Percentiles rank a stretch among this genome's conserved stretches.
These are phyloP conservation scores for Erythrophleum ivorense DNA, from an alignment of 331 rosid species.

Conservation along the genomic window DNA sequence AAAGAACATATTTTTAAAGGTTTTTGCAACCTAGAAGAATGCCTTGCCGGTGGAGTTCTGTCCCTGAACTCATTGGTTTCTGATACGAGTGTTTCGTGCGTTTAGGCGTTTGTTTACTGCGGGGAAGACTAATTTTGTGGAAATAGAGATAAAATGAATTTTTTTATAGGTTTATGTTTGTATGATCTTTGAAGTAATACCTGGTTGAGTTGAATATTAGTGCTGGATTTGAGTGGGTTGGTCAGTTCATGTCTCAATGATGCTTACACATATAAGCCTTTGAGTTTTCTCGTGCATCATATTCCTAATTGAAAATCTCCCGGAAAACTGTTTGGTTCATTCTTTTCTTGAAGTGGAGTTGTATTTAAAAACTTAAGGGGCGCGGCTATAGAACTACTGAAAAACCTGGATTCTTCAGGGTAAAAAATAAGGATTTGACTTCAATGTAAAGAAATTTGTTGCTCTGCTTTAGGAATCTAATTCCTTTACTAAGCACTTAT, in stretches of 20 bases:
- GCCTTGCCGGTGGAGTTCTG: not conserved
- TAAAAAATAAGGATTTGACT: slow-evolving; percentile 14
- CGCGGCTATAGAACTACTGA: not conserved
- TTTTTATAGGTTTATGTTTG: not conserved
- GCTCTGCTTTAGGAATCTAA: slow-evolving; percentile 16
- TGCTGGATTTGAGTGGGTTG: slow-evolving; percentile 30
- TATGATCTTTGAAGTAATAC: slow-evolving; percentile 12
- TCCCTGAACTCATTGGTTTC: not conserved
- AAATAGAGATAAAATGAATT: slow-evolving; percentile 8
- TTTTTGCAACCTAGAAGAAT: not conserved
- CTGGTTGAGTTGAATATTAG: slow-evolving; percentile 31
- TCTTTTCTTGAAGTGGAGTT: slow-evolving; percentile 10
- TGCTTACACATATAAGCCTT: not conserved
- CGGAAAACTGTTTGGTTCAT: not conserved
- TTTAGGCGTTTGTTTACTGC: not conserved
- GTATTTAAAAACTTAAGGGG: not conserved
- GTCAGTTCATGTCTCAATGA: slow-evolving; percentile 20
- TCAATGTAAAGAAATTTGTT: not conserved
- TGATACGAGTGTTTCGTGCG: not conserved
- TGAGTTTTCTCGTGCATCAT: not conserved
- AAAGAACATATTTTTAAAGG: not conserved
- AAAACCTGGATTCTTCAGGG: not conserved
- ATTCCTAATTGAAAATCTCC: slow-evolving; percentile 9
- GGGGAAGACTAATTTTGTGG: not conserved
- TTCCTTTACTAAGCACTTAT: not conserved